phyloP scores from a whole-genome alignment of 345 rosid species.

The Hibiscus syriacus region DNA sequence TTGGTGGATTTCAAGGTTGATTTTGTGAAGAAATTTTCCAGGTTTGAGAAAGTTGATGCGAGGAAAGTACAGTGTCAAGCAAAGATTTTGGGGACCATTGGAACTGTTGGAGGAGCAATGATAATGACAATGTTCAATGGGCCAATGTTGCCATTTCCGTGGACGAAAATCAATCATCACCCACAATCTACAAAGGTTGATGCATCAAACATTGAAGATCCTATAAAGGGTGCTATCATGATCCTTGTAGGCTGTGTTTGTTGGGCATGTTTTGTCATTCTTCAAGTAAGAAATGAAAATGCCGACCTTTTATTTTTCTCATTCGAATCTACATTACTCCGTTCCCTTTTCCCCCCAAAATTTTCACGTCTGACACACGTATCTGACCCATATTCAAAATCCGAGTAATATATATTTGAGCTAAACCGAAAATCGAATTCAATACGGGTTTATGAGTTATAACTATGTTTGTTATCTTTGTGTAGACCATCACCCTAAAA shows the following conservation, averaged over 20 bases:
- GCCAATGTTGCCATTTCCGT: conserved; percentile 53
- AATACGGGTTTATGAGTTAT: not conserved
- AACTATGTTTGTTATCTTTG: not conserved
- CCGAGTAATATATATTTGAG: not conserved
- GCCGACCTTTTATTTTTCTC: not conserved
- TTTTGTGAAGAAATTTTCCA: conserved; percentile 2
- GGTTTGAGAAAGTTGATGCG: conserved; percentile 67
- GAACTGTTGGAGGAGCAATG: conserved; percentile 92
- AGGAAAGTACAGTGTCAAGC: conserved; percentile 59
- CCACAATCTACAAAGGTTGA: conserved; percentile 13
- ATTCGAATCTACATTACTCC: not conserved
- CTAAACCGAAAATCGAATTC: not conserved
- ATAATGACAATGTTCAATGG: conserved; percentile 73
- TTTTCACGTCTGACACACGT: not conserved
- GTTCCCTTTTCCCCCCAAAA: not conserved
- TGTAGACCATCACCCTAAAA: conserved; percentile 60
- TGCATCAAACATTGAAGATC: conserved; percentile 25
- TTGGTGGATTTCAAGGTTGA: not conserved
- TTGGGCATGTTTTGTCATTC: conserved; percentile 61
- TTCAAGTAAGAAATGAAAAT: conserved; percentile 37
- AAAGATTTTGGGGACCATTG: conserved; percentile 70
- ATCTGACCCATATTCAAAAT: not conserved
- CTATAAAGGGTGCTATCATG: conserved; percentile 51
- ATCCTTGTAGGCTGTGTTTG: conserved; percentile 42
- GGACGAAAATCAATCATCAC: conserved; percentile 37